Percentiles rank a stretch among this genome's conserved stretches.
phyloP scores from a whole-genome alignment of 1,284 basidiomycete species.

The Ustilago bromivora region DNA sequence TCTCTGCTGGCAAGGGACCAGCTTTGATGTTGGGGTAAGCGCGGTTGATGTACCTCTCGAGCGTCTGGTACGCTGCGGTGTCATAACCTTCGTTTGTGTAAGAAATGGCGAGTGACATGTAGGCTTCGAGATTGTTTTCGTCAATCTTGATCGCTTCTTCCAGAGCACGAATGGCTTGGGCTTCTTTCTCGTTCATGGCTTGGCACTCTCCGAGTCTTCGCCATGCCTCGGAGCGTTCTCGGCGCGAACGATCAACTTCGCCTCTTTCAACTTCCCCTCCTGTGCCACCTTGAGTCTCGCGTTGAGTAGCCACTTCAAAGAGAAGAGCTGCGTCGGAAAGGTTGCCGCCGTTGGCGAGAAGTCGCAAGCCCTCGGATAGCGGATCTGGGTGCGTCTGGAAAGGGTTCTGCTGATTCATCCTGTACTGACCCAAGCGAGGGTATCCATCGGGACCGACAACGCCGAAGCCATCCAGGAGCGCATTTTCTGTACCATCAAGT shows the following conservation, averaged over 20 bases:
- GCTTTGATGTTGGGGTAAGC: constrained; percentile 77
- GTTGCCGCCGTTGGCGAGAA: constrained; percentile 80
- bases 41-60: constrained; percentile 86
- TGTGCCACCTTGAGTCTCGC: constrained; percentile 48
- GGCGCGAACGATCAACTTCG: constrained; percentile 62
- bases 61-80: constrained; percentile 84
- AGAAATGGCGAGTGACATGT: constrained; percentile 81
- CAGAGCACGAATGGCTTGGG: constrained; percentile 73
- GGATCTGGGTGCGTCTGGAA: constrained; percentile 75
- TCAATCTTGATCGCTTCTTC: constrained; percentile 76
- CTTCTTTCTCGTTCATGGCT: constrained; percentile 89
- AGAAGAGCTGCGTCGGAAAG: constrained; percentile 85
- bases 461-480: constrained; percentile 58
- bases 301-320: constrained; percentile 81
- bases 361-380: constrained; percentile 74
- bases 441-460: constrained; percentile 63
- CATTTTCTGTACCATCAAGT: constrained; percentile 63
- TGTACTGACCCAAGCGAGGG: constrained; percentile 63
- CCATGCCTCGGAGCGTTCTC: constrained; percentile 83
- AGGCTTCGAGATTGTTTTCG: constrained; percentile 76
- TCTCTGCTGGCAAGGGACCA: constrained; percentile 74
- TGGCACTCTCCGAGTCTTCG: constrained; percentile 90
- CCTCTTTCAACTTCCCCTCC: constrained; percentile 79
- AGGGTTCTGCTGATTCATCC: constrained; percentile 73
- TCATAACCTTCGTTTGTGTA: constrained; percentile 97